phyloP scores from a whole-genome alignment of 331 rosid species.

The Stylosanthes scabra region DNA sequence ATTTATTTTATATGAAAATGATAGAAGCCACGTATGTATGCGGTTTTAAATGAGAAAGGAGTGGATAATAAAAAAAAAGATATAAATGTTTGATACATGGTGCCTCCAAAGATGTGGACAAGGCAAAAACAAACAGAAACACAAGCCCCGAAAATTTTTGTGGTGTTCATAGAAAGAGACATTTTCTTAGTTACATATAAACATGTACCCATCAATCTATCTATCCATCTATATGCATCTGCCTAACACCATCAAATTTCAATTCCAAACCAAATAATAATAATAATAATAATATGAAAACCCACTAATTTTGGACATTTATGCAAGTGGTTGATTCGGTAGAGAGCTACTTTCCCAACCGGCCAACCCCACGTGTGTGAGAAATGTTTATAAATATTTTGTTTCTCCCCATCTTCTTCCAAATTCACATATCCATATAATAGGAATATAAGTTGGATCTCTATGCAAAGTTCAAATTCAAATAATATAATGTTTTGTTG shows the following conservation, averaged over 20 bases:
- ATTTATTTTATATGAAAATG: neutral
- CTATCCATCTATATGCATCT: neutral
- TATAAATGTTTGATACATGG: conserved; percentile 21
- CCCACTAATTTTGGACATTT: conserved; percentile 48
- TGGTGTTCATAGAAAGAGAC: conserved; percentile 42
- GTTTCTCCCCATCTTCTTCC: neutral
- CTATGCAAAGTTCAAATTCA: conserved; percentile 19
- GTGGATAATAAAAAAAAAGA: conserved; percentile 28
- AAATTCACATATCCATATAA: too few relatives aligned
- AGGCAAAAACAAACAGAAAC: neutral
- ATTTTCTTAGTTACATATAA: conserved; percentile 23
- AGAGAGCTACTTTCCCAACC: conserved; percentile 42
- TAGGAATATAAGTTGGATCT: conserved; percentile 23
- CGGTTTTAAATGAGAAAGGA: neutral
- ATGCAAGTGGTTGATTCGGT: conserved; percentile 40
- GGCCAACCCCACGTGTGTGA: conserved; percentile 50
- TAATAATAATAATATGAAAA: conserved; percentile 38
- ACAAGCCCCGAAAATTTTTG: conserved; percentile 17
- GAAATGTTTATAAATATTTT: neutral
- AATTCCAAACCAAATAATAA: conserved; percentile 37
- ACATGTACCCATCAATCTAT: conserved; percentile 19
- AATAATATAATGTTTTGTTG: conserved; percentile 34
- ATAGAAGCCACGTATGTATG: conserved; percentile 10
- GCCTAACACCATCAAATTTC: conserved; percentile 34
- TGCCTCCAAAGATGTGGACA: conserved; percentile 43